Base-by-base conservation (phyloP, 345 rosid species). In the Eutrema japonicum region DNA sequence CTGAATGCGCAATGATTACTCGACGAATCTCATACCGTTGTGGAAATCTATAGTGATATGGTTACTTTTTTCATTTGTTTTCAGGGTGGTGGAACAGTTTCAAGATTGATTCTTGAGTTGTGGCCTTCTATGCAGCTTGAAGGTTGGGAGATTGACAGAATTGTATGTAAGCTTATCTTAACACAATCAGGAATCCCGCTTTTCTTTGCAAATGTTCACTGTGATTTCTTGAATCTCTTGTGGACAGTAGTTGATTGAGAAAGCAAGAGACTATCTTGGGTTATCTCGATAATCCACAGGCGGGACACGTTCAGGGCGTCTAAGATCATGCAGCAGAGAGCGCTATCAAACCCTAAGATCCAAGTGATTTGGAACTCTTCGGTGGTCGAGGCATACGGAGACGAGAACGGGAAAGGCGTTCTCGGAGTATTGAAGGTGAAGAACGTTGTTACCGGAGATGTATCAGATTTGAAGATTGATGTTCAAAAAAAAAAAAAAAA, bases 31-130 rank as follows among this genome's bases (percentile, higher is more conserved):
- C 63, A 70, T 69, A 35, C 13, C 10, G 7, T 45, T 11, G 22
- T 36, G 41, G 10, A 53, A 49, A 52, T 64, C n/a, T n/a, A 18
- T 18, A 14, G 2, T 66, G 43, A 55, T 47, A 8, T 71, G 52
- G 13, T 57, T 27, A 30, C n/a, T 56, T 59, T n/a, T 42, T 71
- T 35, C 48, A 26, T 72, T 68, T 74, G 58, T 26, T 73, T 16
- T 51, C 22, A 86, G 93, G 98, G 94, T 36, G 98, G 92, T 69
- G 98, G 98, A 74, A 93, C 98, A 14, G 91, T 89, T 64, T 97
- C 96, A 32, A 90, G 84, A 73, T 66, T 90, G 83, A 86, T 91
- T 83, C 98, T 91, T 76, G 80, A 84, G 29, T 62, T 80, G 30
- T 90, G 92, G 96, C 97, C 98, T 76, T 83, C 87, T 5, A 42